phyloP scores from a whole-genome alignment of 805 yeast species.

The Cyberlindnera samutprakarnensis region DNA sequence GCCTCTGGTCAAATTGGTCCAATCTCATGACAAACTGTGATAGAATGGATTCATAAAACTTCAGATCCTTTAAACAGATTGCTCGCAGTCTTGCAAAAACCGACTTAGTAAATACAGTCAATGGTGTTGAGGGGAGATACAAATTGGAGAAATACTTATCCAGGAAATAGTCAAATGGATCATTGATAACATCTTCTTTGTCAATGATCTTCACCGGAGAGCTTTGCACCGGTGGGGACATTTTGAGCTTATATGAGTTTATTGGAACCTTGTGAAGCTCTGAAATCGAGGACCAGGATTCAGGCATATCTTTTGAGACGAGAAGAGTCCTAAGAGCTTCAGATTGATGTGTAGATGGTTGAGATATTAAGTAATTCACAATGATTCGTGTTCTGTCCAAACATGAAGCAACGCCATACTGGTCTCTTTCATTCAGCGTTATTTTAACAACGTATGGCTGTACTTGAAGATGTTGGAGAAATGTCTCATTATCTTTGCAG shows the following conservation, averaged over 20 bases:
- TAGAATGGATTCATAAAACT: constrained; percentile 21
- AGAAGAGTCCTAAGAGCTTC: background rate
- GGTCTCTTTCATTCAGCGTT: constrained; percentile 15
- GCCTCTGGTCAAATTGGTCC: constrained; percentile 36
- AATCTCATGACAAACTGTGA: constrained; percentile 26
- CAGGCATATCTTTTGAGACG: background rate
- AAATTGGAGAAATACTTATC: constrained; percentile 29
- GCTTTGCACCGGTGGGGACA: constrained; percentile 18
- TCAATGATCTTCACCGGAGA: constrained; percentile 14
- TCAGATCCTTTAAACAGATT: constrained; percentile 28
- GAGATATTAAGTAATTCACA: constrained; percentile 5
- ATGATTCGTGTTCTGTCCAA: constrained; percentile 2
- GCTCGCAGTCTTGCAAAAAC: constrained; percentile 38
- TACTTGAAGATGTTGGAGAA: background rate
- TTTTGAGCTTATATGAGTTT: constrained; percentile 10
- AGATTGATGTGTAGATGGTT: background rate
- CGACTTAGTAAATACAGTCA: constrained; percentile 39
- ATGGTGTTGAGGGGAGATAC: constrained; percentile 27
- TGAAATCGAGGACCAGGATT: background rate
- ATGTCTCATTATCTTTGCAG: constrained; percentile 1
- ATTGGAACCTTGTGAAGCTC: background rate
- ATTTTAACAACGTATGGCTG: constrained; percentile 13
- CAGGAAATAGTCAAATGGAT: constrained; percentile 23
- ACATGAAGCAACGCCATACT: constrained; percentile 10
- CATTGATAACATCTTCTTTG: constrained; percentile 6